These are phyloP conservation scores for Platanthera zijinensis DNA, from an alignment of 106 monocot genomes.

Conservation along the genomic window DNA sequence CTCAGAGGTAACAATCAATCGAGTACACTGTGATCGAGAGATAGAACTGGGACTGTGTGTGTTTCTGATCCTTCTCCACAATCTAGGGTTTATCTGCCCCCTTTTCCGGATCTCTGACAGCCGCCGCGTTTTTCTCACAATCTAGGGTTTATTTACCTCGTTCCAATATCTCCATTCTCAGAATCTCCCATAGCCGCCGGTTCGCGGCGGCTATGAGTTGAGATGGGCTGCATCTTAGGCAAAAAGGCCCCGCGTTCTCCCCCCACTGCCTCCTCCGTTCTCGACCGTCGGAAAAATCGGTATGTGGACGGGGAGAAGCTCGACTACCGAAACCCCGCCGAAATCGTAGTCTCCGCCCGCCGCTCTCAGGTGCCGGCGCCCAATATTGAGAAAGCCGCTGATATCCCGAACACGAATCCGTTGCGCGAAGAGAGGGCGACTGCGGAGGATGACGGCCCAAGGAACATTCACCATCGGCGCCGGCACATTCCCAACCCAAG, in stretches of 20 bases:
- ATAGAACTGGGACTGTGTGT: no score
- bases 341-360: not conserved
- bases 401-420: not conserved
- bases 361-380: not conserved
- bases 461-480: not conserved
- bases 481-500: not conserved
- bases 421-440: not conserved
- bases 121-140: not conserved
- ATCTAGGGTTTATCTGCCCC: no score
- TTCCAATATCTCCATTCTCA: not conserved
- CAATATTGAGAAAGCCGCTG: not conserved
- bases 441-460: not conserved
- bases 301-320: not conserved
- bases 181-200: not conserved
- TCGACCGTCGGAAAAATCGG: slow-evolving; percentile 1
- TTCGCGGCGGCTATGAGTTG: not conserved
- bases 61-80: no score
- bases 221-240: slow-evolving; percentile 8
- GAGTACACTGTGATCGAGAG: no score
- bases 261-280: not conserved
- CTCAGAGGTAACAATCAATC: no score
- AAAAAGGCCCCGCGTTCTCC: not conserved
- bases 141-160: not conserved
- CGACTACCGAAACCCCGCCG: not conserved
- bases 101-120: no score